phyloP scores from a whole-genome alignment of 768 basidiomycete genomes.

The Lactarius sanguifluus region DNA sequence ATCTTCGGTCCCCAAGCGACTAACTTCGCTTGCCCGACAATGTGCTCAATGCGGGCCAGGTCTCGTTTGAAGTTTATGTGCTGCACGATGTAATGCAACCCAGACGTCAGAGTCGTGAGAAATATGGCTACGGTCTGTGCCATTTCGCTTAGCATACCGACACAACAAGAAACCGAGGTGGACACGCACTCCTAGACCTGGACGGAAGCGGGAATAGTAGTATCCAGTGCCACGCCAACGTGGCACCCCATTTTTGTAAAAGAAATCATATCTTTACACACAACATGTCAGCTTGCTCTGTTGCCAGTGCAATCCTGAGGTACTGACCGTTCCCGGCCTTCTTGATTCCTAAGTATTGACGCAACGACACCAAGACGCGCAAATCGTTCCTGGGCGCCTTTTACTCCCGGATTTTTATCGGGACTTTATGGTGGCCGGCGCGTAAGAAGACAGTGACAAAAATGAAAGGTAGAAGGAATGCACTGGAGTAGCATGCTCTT shows the following conservation, averaged over 20 bases:
- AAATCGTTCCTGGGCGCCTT: conserved; percentile 83
- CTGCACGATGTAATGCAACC: conserved; percentile 79
- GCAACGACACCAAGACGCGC: conserved; percentile 87
- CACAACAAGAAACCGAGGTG: background rate
- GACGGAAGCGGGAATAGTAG: conserved; percentile 94
- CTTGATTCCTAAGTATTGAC: conserved; percentile 73
- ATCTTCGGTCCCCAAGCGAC: conserved; percentile 84
- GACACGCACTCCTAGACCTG: conserved; percentile 71
- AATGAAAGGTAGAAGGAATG: conserved; percentile 35
- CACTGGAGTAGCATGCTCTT: conserved; percentile 90
- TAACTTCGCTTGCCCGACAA: conserved; percentile 59
- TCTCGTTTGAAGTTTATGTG: conserved; percentile 75
- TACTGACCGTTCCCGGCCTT: conserved; percentile 71
- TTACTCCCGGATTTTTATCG: conserved; percentile 90
- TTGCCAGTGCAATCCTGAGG: conserved; percentile 11
- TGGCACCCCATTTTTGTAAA: conserved; percentile 97
- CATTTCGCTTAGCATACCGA: conserved; percentile 13
- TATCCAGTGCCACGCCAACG: conserved; percentile 96
- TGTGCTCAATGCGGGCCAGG: conserved; percentile 60
- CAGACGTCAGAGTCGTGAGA: conserved; percentile 73
- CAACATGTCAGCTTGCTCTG: conserved; percentile 13
- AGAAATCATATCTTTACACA: conserved; percentile 73
- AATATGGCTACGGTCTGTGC: conserved; percentile 72
- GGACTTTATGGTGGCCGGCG: conserved; percentile 52
- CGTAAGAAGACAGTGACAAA: background rate